These are phyloP conservation scores for Lentithecium fluviatile DNA, from an alignment of 495 filamentous ascomycete species.

Conservation along the genomic window DNA sequence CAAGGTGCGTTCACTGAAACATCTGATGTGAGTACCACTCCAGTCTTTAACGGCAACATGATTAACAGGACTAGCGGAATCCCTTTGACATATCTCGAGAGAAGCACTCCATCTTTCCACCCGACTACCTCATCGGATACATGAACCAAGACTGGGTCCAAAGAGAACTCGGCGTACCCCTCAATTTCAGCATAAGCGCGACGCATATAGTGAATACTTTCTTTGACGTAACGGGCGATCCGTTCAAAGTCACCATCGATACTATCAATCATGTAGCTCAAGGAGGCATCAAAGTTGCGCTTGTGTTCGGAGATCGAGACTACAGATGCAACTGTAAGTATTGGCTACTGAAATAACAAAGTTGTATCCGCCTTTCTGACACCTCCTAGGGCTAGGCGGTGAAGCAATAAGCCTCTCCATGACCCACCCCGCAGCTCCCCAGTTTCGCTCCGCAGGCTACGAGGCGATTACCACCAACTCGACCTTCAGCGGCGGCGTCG, in stretches of 20 bases:
- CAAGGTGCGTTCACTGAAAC: conserved; percentile 12
- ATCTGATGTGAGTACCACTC: conserved; percentile 15
- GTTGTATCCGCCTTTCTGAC: no score
- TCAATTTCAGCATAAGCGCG: conserved; percentile 20
- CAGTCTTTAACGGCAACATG: not conserved
- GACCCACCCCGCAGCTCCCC: conserved; percentile 14
- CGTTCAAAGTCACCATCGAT: conserved; percentile 17
- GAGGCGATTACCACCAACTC: conserved; percentile 28
- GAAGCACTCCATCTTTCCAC: conserved; percentile 8
- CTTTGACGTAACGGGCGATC: conserved; percentile 21
- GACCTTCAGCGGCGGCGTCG: conserved; percentile 32
- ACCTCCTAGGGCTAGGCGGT: conserved; percentile 32
- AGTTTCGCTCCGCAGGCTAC: conserved; percentile 35
- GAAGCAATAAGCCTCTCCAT: conserved; percentile 31
- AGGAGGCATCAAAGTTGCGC: conserved; percentile 19
- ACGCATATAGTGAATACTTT: not conserved
- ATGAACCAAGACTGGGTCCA: conserved; percentile 25
- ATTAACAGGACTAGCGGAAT: conserved; percentile 3
- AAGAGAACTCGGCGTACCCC: conserved; percentile 21
- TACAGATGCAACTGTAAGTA: conserved; percentile 26
- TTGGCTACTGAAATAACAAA: not conserved
- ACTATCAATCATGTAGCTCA: conserved; percentile 12
- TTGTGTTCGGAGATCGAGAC: conserved; percentile 23
- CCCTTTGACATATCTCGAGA: conserved; percentile 11
- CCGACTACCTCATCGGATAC: conserved; percentile 12